Evolutionary conservation across 305 asterid species (phyloP), one percentile per base, ranked within the genome.

Genomic region (Andrographis paniculata): DNA sequence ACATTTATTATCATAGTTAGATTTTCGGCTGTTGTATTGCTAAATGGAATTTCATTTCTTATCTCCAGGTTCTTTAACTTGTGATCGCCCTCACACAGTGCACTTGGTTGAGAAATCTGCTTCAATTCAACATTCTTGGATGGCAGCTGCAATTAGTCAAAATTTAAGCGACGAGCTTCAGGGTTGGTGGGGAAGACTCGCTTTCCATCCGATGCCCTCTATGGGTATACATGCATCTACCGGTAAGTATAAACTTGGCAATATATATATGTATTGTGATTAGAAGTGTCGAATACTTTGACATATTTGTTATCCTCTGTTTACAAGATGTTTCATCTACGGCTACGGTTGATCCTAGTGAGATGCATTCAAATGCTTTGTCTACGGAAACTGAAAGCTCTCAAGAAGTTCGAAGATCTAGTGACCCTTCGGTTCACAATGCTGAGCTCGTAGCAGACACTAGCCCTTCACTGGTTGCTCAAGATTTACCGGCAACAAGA

Each of bases 171-270:
- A 31, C 44, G 58, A 65, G 50, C 58, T 74, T 15, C 52, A 36
- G 33, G 80, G 86, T 39, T 78, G 80, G 87, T 69, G 73, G 77
- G 77, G 78, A 28, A 60, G 76, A 45, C 74, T 78, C 44, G 80
- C 55, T 40, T 72, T 72, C 66, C 62, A 22, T 48, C 78, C 78
- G 0, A 40, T 45, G 49, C 71, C 56, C 36, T 42, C 55, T 58
- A 59, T 64, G 69, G 52, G 31, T 40, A n/a, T n/a, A 1, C 3
- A 40, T 40, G 45, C 45, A 1, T n/a, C 14, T n/a, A 1, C 7
- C 45, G 2, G 9, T 10, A 18, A 6, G 16, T 5, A 40, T 16
- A 11, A 16, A 16, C 45, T n/a, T n/a, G n/a, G n/a, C n/a, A n/a
- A n/a, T n/a, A n/a, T n/a, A n/a, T n/a, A n/a, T n/a, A n/a, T n/a